These are phyloP conservation scores for Beauveria pseudobassiana DNA, from an alignment of 2,329 filamentous ascomycete species.

Conservation along the genomic window DNA sequence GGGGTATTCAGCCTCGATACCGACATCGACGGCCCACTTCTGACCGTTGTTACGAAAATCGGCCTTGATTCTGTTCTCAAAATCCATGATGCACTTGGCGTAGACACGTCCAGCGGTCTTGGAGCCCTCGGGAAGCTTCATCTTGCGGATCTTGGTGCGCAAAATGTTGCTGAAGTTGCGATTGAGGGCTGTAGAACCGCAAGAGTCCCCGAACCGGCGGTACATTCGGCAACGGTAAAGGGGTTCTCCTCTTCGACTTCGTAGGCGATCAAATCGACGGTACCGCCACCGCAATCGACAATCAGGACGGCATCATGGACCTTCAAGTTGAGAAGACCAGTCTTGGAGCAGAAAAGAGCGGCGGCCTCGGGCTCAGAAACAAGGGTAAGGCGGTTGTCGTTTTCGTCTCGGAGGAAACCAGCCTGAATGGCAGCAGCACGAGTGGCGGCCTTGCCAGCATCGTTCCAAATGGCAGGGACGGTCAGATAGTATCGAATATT, in stretches of 20 bases:
- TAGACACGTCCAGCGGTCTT: constrained; percentile 98
- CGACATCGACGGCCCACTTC: constrained; percentile 98
- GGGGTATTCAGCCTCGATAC: constrained; percentile 96
- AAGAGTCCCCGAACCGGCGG: constrained; percentile 96
- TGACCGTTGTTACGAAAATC: constrained; percentile 99
- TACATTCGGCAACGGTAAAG: constrained; percentile 95
- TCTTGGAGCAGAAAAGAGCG: constrained; percentile 96
- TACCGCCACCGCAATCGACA: constrained; percentile 96
- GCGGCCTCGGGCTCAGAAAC: constrained; percentile 96
- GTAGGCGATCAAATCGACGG: constrained; percentile 97
- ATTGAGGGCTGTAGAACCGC: constrained; percentile 95
- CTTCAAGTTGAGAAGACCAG: constrained; percentile 90
- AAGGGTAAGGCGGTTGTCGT: constrained; percentile 90
- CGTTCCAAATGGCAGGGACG: constrained; percentile 99
- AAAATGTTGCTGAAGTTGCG: constrained; percentile 98
- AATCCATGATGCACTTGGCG: constrained; percentile 99
- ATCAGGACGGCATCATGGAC: constrained; percentile 98
- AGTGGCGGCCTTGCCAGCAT: constrained; percentile 94
- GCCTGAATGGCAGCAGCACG: constrained; percentile 94
- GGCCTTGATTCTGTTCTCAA: constrained; percentile 98
- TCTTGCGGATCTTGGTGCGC: constrained; percentile 95
- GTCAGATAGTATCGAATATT: constrained; percentile 98
- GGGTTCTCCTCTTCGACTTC: constrained; percentile 97
- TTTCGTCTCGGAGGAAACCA: constrained; percentile 92
- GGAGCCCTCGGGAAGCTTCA: constrained; percentile 95